Evolutionary conservation across 768 basidiomycete genomes (phyloP).

Genomic region (Lentinula detonsa): DNA sequence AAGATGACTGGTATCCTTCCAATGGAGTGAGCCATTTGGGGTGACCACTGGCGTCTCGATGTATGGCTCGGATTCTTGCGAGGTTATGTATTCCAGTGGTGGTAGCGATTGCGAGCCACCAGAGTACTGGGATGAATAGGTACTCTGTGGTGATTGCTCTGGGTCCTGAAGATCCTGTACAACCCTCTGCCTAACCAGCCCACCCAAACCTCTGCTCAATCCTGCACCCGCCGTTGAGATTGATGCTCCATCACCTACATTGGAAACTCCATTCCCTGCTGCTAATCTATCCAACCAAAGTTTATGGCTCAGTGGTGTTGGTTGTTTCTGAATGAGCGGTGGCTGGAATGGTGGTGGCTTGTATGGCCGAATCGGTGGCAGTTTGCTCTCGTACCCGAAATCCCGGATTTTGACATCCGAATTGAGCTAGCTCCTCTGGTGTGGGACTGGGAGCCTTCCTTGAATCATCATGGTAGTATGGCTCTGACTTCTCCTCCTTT

Average conservation of each 20-base stretch:
- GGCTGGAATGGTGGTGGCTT: slow-evolving; percentile 27
- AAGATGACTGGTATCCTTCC: neutral
- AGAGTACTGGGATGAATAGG: slow-evolving; percentile 6
- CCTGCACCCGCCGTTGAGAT: too few relatives aligned
- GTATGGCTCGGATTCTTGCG: slow-evolving; percentile 40
- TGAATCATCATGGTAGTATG: neutral
- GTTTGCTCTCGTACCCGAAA: slow-evolving; percentile 55
- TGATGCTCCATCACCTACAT: neutral
- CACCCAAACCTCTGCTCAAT: neutral
- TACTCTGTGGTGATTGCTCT: neutral
- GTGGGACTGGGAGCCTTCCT: neutral
- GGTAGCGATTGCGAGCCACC: slow-evolving; percentile 12
- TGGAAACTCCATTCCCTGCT: neutral
- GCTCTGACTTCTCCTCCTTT: neutral
- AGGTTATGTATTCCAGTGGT: slow-evolving; percentile 22
- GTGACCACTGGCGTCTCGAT: slow-evolving; percentile 49
- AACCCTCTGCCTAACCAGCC: neutral
- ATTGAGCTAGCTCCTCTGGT: neutral
- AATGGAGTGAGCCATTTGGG: slow-evolving; percentile 32
- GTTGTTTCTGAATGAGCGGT: slow-evolving; percentile 23
- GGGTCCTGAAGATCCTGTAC: slow-evolving; percentile 5
- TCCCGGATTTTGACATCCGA: slow-evolving; percentile 31
- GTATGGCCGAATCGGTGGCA: slow-evolving; percentile 55
- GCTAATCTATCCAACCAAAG: too few relatives aligned
- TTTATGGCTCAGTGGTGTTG: neutral